Base-by-base conservation (phyloP, 2,329 filamentous ascomycete species). In the Cercospora sp. region DNA sequence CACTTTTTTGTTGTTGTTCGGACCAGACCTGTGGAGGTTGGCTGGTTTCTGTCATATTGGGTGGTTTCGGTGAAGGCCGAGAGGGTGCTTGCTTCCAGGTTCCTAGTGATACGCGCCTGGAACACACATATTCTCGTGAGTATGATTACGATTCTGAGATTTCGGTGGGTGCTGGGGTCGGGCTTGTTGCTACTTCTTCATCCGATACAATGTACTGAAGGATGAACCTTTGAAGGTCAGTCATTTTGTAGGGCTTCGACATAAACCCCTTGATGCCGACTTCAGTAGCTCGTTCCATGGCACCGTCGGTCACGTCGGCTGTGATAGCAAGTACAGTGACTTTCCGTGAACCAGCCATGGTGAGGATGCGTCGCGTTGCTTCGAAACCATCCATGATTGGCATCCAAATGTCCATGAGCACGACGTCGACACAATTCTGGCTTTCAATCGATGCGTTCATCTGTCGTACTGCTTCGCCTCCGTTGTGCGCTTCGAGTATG, bases 381-480 rank as follows among this genome's bases (percentile, higher is more conserved):
- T 91, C 86, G 71, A 90, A 91, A 1, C 90, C 90, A 74, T 91
- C 89, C 83, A 91, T 88, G 70, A 88, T 82, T 0, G 90, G 90
- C 89, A 92, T 92, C 90, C 90, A 92, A 9, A 92, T 83, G 77
- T 92, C 90, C 90, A 92, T 92, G 53, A 91, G 79, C 26, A 92
- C 83, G 1, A 90, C 84, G 73, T 91, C 86, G 66, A 91, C 86
- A 51, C 79, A 77, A 70, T 69, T 72, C 5, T 42, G 62, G 65
- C 75, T 62, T 18, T 69, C 75, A 60, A 69, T 72, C 10, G 69
- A 36, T 9, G 70, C 77, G 3, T 20, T 39, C 82, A 90, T 89
- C 55, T 87, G 82, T 18, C 86, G 83, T 0, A 92, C 88, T 0
- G 89, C 90, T 74, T 91, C 88, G 57, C 85, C 84, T 48, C 90